Base-by-base conservation (phyloP, 2,329 filamentous ascomycete genomes). In the Fusarium staphyleae region DNA sequence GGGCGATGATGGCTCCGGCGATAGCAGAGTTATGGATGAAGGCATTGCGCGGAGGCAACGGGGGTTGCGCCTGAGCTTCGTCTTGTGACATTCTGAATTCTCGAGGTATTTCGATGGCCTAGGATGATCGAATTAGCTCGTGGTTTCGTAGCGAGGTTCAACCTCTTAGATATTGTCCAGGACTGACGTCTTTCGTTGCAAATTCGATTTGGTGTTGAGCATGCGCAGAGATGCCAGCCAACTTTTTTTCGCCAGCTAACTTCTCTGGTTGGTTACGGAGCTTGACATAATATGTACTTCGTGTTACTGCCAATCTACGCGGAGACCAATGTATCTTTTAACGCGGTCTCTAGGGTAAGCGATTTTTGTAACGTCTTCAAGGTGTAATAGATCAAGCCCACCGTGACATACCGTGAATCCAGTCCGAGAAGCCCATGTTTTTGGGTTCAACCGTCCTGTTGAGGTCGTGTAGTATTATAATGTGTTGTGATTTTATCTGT, bases 11-110 rank as follows among this genome's bases (percentile, higher is more conserved):
- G 53, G 80, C 77, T 47, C 77, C 75, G 41, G 73, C 76, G 3
- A 83, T 70, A 50, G 79, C 79, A 14, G 76, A 70, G 65, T 77
- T 78, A 74, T 82, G 80, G 37, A 81, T 61, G 52, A 76, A 65
- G 41, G 60, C 66, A 59, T 72, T 74, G 55, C 66, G 72, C 32
- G 69, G 67, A 8, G 72, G 72, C 49, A 72, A 60, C 29, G 66
- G 62, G 16, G 63, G 66, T 48, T 64, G 58, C 40, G 22, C 37
- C 39, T 66, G 62, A 24, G 58, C 42, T 28, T 65, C 63, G 11
- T 62, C 58, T 55, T 72, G 61, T 36, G 69, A 59, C 71, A 72
- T 73, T 15, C 33, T 60, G 47, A 33, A 30, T 11, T 24, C 18
- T 29, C 12, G 13, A 14, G 4, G 18, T n/a, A 30, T 12, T 36